Evolutionary conservation across 495 filamentous ascomycete species (phyloP).

Genomic region (Cudoniella acicularis): DNA sequence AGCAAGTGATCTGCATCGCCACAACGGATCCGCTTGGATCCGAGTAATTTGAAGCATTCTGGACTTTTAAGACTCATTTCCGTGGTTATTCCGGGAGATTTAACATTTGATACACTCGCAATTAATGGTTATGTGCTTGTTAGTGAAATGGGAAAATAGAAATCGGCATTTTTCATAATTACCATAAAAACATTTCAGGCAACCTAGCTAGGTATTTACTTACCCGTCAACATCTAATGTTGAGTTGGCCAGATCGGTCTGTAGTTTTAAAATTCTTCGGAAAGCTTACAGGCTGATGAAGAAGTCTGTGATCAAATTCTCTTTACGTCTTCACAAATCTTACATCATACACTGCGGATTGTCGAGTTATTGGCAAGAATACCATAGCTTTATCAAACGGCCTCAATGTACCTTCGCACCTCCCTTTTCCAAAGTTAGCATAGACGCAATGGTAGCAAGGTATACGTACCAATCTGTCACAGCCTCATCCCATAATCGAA

Average conservation of each 20-base stretch:
- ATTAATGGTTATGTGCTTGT: no score
- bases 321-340: neutral
- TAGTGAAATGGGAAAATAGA: no score
- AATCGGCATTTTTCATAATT: no score
- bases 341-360: neutral
- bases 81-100: no score
- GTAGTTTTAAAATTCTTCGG: neutral
- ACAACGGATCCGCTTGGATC: no score
- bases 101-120: no score
- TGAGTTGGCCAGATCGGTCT: no score
- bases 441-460: conserved; percentile 5
- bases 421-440: conserved; percentile 45
- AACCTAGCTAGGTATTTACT: neutral
- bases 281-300: neutral
- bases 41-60: no score
- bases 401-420: conserved; percentile 70
- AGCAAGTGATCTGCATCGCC: no score
- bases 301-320: neutral
- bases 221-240: neutral
- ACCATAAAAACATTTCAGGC: neutral
- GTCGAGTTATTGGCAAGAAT: neutral
- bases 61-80: no score
- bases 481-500: conserved; percentile 88
- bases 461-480: conserved; percentile 79
- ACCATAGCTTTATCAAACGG: conserved; percentile 36